Evolutionary conservation across 768 basidiomycete species (phyloP), one percentile per base, ranked within the genome.

Genomic region (Piloderma croceum): DNA sequence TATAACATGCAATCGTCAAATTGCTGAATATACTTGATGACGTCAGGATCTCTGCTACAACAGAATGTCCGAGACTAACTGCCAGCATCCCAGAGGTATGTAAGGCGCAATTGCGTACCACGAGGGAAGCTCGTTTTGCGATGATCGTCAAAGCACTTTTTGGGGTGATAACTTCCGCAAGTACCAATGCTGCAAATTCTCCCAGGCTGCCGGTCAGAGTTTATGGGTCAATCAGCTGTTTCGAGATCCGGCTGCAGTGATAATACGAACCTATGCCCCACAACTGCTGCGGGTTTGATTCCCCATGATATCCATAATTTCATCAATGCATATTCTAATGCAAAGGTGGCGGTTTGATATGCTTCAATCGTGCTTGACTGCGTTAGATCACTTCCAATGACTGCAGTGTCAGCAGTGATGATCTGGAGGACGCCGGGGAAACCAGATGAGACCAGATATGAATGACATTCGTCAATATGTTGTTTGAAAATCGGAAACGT

Each of bases 231-330:
- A 12, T 9, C 25, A 33, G 10, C n/a, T n/a, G n/a, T n/a, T n/a
- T n/a, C n/a, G n/a, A n/a, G n/a, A n/a, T n/a, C n/a, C n/a, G 15
- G 9, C 9, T 29, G 27, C 27, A 29, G 10, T 9, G 15, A 9
- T 15, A 9, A 15, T 9, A 53, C 69, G 42, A 36, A 85, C 85
- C 85, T 88, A 50, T 87, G 84, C 3, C 85, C 84, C 13, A 79
- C 67, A 11, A 84, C 76, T 0, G 70, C 77, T n/a, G 61, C 49
- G 4, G 84, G 84, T 17, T 50, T 46, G 10, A 87, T 31, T 2
- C 83, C 84, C 82, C 80, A 87, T 6, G 70, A 74, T 24, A 72
- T 71, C 85, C 84, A 88, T 11, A 88, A 43, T 34, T 59, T 62
- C 1, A 76, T 70, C 17, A 88, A 60, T 0, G 78, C 76, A 49